Percentiles rank a stretch among this genome's conserved stretches.
phyloP scores from a whole-genome alignment of 495 filamentous ascomycete species.

The Cryomyces minteri region DNA sequence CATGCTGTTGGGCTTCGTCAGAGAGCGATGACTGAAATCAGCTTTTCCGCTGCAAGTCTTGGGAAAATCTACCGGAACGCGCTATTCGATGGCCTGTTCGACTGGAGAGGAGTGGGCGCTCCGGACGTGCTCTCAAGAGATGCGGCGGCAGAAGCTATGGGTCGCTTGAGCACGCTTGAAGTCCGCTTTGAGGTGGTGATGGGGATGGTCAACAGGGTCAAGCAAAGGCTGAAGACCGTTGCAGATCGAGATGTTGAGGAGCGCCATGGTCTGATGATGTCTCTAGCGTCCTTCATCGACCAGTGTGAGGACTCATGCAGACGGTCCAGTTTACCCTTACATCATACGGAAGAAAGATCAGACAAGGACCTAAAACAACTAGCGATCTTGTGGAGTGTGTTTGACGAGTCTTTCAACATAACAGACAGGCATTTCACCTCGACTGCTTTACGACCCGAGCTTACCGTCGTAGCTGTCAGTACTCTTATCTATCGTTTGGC shows the following conservation, averaged over 20 bases:
- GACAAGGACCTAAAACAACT: too few relatives aligned
- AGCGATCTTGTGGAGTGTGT: too few relatives aligned
- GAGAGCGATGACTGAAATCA: conserved; percentile 60
- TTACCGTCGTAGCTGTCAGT: conserved; percentile 1
- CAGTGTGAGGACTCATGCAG: too few relatives aligned
- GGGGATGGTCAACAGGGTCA: conserved; percentile 9
- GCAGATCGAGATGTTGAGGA: conserved; percentile 13
- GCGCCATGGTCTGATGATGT: conserved; percentile 15
- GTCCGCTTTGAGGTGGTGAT: not conserved
- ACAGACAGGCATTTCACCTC: not conserved
- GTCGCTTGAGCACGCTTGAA: conserved; percentile 28
- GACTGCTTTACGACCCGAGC: not conserved
- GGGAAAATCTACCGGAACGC: conserved; percentile 49
- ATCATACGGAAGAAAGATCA: too few relatives aligned
- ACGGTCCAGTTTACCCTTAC: too few relatives aligned
- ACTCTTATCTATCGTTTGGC: not conserved
- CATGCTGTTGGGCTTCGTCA: conserved; percentile 78
- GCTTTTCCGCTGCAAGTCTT: conserved; percentile 42
- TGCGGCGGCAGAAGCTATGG: conserved; percentile 50
- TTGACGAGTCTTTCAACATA: too few relatives aligned
- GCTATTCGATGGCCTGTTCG: conserved; percentile 50
- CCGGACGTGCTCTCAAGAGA: conserved; percentile 53
- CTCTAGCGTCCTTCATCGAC: conserved; percentile 10
- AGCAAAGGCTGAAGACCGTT: conserved; percentile 1
- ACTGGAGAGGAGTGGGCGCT: conserved; percentile 74